phyloP scores from a whole-genome alignment of 2,329 filamentous ascomycete genomes.

The Tolypocladium pustulatum region DNA sequence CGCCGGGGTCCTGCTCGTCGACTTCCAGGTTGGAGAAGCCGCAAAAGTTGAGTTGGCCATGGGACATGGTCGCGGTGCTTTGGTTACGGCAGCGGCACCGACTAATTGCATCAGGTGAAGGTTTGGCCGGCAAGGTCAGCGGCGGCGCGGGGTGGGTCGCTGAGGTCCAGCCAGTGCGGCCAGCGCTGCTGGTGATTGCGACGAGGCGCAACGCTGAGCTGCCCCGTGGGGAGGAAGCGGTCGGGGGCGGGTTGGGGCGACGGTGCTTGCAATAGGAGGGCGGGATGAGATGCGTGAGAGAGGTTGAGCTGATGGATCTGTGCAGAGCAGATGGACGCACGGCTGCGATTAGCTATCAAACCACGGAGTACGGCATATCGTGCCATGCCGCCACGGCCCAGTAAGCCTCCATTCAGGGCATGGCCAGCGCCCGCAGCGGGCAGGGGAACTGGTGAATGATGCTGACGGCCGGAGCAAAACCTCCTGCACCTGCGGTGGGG shows the following conservation, averaged over 20 bases:
- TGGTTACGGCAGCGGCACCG: not conserved
- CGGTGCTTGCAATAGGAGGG: not conserved
- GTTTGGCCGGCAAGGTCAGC: not conserved
- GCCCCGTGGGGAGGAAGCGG: not conserved
- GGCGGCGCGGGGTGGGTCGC: not conserved
- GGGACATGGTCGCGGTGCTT: conserved; percentile 2
- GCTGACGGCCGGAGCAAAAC: not conserved
- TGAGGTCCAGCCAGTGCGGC: not conserved
- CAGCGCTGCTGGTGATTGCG: not conserved
- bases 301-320: not conserved
- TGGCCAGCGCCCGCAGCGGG: not conserved
- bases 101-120: not conserved
- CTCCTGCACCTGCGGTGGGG: not conserved
- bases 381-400: not conserved
- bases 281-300: not conserved
- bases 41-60: conserved; percentile 6
- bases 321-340: not conserved
- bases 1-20: conserved; percentile 19
- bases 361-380: not conserved
- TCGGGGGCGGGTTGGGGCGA: too few species aligned
- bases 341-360: not conserved
- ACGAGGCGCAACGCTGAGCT: not conserved
- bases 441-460: not conserved
- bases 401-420: not conserved
- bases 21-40: conserved; percentile 4